Base-by-base conservation (phyloP, 1,284 basidiomycete genomes). In the Rhodotorula sp. region DNA sequence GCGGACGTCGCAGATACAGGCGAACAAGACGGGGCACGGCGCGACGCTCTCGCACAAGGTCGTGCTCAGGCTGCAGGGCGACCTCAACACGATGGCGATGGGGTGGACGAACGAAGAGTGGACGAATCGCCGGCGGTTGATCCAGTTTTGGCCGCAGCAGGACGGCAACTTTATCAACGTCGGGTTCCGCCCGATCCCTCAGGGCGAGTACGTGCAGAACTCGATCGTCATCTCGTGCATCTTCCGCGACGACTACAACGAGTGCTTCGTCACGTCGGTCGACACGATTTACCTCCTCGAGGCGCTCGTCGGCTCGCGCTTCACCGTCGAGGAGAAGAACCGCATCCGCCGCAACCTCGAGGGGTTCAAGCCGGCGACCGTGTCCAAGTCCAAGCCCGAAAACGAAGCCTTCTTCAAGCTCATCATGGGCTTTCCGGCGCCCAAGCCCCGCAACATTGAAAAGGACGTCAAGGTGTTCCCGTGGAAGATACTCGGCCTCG, bases 391-490 rank as follows among this genome's bases (percentile, higher is more conserved):
- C 79, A 91, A 92, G 78, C 82, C 86, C 0, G 90, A 89, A 10
- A 89, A 87, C 73, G 91, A 92, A 78, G 85, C 86, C 41, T 93
- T 97, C 83, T 98, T 97, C 85, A 89, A 91, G 82, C 86, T 89
- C 75, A 94, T 98, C 83, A 97, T 98, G 95, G 88, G 91, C 68
- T 96, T 97, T 79, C 91, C 92, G 0, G 88, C 91, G 67, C 95
- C 95, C 4, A 94, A 93, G 81, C 95, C 95, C 9, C 86, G 96
- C 64, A 95, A 96, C 81, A 98, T 98, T 73, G 95, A 97, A 81
- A 97, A 98, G 85, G 93, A 97, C 79, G 87, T 98, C 80, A 98
- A 98, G 83, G 93, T 97, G 4, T 98, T 98, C 80, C 88, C 90
- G n/a, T 98, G 95, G 95, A 87, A 86, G 57, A 84, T 89, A 61